Conservation (phyloP, 768 basidiomycete genomes). For the Mycena haematopus region DNA sequence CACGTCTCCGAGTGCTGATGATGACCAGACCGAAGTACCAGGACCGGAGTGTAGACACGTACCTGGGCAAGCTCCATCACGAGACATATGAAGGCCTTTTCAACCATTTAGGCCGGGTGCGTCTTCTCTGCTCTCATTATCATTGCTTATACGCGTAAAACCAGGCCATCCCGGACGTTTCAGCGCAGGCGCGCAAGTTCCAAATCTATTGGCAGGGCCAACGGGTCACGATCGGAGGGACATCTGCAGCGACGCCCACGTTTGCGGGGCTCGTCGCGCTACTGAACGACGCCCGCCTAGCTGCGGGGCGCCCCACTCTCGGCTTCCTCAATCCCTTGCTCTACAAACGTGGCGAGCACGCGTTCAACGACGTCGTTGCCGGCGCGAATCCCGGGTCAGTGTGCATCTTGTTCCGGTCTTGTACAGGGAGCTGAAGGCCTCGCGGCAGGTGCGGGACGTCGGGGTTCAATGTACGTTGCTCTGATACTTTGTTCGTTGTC, state of each 20-base stretch:
- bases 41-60: constrained; percentile 47
- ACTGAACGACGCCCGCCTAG: constrained; percentile 66
- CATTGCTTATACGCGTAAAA: neutral
- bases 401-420: neutral
- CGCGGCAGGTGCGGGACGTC: constrained; percentile 57
- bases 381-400: constrained; percentile 60
- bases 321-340: constrained; percentile 74
- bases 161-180: constrained; percentile 69
- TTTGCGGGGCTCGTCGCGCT: constrained; percentile 70
- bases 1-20: neutral
- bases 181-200: constrained; percentile 62
- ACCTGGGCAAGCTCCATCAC: constrained; percentile 50
- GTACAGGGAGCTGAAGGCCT: neutral
- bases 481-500: neutral
- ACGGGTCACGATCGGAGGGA: constrained; percentile 56
- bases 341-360: constrained; percentile 48
- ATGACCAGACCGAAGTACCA: constrained; percentile 58
- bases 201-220: constrained; percentile 51
- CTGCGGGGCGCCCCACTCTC: constrained; percentile 48
- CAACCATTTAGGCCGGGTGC: constrained; percentile 64
- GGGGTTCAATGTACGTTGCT: constrained; percentile 64
- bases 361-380: constrained; percentile 63
- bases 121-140: neutral
- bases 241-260: constrained; percentile 68
- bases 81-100: constrained; percentile 64